Percentiles rank a stretch among this genome's conserved stretches.
Conservation (phyloP, 805 yeast genomes). For the Starmerella sp. region DNA sequence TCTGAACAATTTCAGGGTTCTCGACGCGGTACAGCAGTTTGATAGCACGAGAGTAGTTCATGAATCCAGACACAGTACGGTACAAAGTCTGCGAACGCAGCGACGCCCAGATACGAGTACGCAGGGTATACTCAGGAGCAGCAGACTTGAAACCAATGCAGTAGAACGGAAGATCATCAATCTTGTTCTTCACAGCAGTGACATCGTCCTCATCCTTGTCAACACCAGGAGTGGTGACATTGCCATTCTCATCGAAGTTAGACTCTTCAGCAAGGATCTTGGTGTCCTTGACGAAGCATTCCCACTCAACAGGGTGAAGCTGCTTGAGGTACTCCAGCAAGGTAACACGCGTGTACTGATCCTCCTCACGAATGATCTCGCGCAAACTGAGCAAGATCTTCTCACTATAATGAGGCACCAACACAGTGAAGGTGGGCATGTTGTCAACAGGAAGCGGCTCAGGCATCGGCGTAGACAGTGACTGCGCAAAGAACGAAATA, state of each 20-base stretch:
- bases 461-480: conserved; percentile 95
- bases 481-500: conserved; percentile 97
- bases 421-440: conserved; percentile 97
- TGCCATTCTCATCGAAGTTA: conserved; percentile 46
- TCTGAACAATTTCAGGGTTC: conserved; percentile 88
- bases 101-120: conserved; percentile 98
- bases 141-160: conserved; percentile 96
- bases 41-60: conserved; percentile 96
- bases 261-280: conserved; percentile 91
- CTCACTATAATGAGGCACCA: conserved; percentile 93
- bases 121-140: conserved; percentile 88
- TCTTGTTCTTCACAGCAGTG: conserved; percentile 70
- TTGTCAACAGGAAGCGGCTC: conserved; percentile 98
- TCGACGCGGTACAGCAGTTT: conserved; percentile 89
- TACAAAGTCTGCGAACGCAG: conserved; percentile 91
- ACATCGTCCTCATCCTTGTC: conserved; percentile 36
- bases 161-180: conserved; percentile 86
- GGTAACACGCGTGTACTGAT: conserved; percentile 89
- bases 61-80: conserved; percentile 95
- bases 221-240: conserved; percentile 23
- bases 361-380: conserved; percentile 95
- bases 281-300: conserved; percentile 91
- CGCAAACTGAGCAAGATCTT: conserved; percentile 85
- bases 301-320: conserved; percentile 95
- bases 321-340: conserved; percentile 88